phyloP scores from a whole-genome alignment of 2,329 filamentous ascomycete genomes.

The Thielaviopsis ethacetica region DNA sequence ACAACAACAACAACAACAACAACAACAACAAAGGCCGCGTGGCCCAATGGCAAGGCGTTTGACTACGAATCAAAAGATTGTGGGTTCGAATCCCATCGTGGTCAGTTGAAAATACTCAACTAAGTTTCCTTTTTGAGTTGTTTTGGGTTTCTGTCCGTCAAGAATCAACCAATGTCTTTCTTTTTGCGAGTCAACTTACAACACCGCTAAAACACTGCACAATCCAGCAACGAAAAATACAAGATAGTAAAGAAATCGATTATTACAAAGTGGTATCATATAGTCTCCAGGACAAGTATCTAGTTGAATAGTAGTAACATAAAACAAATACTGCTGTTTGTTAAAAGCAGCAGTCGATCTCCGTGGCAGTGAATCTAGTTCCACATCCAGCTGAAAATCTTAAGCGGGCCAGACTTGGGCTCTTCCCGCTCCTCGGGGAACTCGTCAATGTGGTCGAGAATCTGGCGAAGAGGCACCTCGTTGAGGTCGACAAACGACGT shows the following conservation, averaged over 20 bases:
- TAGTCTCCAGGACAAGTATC: conserved; percentile 1
- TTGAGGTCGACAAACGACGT: conserved; percentile 36
- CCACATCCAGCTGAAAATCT: conserved; percentile 10
- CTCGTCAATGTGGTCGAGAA: conserved; percentile 26
- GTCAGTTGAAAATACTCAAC: background rate
- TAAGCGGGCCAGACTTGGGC: conserved; percentile 4
- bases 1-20: too few relatives aligned
- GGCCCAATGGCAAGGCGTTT: conserved; percentile 11
- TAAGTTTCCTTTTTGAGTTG: too few relatives aligned
- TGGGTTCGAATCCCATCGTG: conserved; percentile 11
- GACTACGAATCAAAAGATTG: conserved; percentile 11
- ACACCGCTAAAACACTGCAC: background rate
- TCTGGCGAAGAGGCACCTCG: conserved; percentile 34
- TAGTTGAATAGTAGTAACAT: conserved; percentile 11
- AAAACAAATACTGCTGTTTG: conserved; percentile 7
- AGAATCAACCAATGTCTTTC: background rate
- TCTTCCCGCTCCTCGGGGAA: conserved; percentile 3
- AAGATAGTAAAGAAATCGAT: background rate
- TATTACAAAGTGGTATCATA: conserved; percentile 8
- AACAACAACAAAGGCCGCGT: too few relatives aligned
- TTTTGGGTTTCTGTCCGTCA: too few relatives aligned
- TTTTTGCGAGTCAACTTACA: background rate
- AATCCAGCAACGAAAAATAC: background rate
- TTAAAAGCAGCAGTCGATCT: conserved; percentile 5
- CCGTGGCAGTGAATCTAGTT: background rate